Evolutionary conservation across 441 rosid species (phyloP), one percentile per base, ranked within the genome.

Genomic region (Mallotus japonicus): DNA sequence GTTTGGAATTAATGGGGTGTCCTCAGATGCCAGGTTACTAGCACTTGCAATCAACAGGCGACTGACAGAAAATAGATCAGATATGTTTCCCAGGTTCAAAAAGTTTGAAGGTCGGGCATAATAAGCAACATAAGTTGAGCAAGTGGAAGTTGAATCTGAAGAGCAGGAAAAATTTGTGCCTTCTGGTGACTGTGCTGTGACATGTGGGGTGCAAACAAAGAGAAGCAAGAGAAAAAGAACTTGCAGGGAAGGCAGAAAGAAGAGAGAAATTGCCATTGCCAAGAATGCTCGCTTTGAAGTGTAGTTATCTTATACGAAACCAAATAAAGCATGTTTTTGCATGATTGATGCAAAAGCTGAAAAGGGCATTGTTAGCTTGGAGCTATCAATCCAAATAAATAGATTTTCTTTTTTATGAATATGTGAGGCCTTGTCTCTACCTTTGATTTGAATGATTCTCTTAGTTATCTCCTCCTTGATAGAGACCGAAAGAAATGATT

Each of bases 21-120:
- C 87, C 67, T 84, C 89, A 44, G 86, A 85, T 13, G 46, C 78
- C 60, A 88, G 68, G 82, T 83, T 84, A 67, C 83, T 88, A 6
- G 90, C 87, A 74, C 77, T 81, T 61, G 82, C 84, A 64, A 88
- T 83, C 5, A 57, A 50, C 50, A 54, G 51, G 51, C 77, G 80
- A 72, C 83, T 84, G 68, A 83, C 83, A 0, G 78, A 81, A 40
- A 90, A 87, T 32, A 86, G 78, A 77, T 83, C 76, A 47, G 90
- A 82, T 54, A 85, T 83, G 75, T 77, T 87, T 32, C 70, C 67
- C 10, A 87, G 81, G 75, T 83, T 74, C 80, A 85, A 32, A 47
- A 75, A 82, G 61, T 71, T 40, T 0, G 87, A 89, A 19, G 83
- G 32, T 66, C 65, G 82, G 8, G 84, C 82, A 14, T 77, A 63